Percentiles rank a stretch among this genome's conserved stretches.
These are phyloP conservation scores for Periconia macrospinosa DNA, from an alignment of 2,329 filamentous ascomycete genomes.

Conservation along the genomic window DNA sequence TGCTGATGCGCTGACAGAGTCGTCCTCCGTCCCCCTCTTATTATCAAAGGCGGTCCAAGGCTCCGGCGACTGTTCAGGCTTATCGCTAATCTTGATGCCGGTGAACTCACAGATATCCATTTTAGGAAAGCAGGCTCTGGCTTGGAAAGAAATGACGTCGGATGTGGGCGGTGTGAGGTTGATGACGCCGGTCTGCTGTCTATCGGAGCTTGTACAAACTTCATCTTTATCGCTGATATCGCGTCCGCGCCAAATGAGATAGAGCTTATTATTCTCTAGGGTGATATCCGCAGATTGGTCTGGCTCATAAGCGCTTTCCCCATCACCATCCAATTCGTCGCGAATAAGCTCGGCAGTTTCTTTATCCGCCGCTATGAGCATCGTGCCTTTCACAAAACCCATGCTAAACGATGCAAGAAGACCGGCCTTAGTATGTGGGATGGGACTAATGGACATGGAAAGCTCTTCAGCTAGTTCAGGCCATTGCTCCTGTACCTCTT, in stretches of 20 bases:
- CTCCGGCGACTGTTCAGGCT: not conserved
- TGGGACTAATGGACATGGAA: conserved; percentile 1
- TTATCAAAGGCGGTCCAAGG: not conserved
- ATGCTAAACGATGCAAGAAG: conserved; percentile 1
- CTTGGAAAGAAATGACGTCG: not conserved
- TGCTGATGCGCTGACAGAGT: no score
- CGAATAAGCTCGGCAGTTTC: not conserved
- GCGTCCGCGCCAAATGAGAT: conserved; percentile 1
- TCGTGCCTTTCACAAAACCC: conserved; percentile 2
- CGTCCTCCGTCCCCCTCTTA: no score
- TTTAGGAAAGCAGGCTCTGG: not conserved
- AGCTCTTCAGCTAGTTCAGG: not conserved
- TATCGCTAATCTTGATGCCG: not conserved
- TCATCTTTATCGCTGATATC: not conserved
- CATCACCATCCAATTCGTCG: not conserved
- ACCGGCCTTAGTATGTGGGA: not conserved
- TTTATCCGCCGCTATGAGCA: not conserved
- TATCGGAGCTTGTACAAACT: not conserved
- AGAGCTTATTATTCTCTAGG: not conserved
- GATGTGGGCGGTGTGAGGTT: not conserved
- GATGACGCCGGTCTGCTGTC: not conserved
- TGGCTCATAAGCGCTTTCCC: not conserved
- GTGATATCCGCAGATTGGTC: not conserved
- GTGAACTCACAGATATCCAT: not conserved
- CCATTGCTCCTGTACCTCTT: not conserved